These are phyloP conservation scores for Gentiana dahurica DNA, from an alignment of 257 asterid genomes.

Conservation along the genomic window DNA sequence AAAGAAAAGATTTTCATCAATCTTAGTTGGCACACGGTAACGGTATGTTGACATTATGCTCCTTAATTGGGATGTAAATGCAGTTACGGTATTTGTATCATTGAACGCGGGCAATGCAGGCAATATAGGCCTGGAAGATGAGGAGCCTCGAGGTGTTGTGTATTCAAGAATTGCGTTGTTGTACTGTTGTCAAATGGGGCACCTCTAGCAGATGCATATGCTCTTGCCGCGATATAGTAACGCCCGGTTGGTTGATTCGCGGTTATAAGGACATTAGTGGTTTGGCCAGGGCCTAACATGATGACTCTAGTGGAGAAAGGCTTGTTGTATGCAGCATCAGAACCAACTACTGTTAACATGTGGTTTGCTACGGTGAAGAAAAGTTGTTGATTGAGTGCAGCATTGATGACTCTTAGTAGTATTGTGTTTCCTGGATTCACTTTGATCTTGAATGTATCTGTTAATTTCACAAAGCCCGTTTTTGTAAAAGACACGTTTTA, in stretches of 20 bases:
- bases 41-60: no score
- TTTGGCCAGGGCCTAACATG: constrained; percentile 65
- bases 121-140: constrained; percentile 23
- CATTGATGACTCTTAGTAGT: constrained; percentile 51
- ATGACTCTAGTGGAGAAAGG: constrained; percentile 37
- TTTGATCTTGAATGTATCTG: constrained; percentile 33
- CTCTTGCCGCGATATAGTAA: constrained; percentile 50
- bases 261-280: constrained; percentile 56
- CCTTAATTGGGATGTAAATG: no score
- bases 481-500: neutral
- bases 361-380: constrained; percentile 55
- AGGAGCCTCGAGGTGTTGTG: constrained; percentile 1
- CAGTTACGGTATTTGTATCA: no score
- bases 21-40: no score
- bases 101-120: no score
- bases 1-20: no score
- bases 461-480: neutral
- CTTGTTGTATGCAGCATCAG: constrained; percentile 49
- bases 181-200: constrained; percentile 60
- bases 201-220: constrained; percentile 43
- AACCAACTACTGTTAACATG: constrained; percentile 44
- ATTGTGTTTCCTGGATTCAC: constrained; percentile 42
- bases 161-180: constrained; percentile 57
- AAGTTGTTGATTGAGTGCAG: constrained; percentile 68
- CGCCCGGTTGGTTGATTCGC: constrained; percentile 44